Base-by-base conservation (phyloP, 768 basidiomycete genomes). In the Leccinum boreale region DNA sequence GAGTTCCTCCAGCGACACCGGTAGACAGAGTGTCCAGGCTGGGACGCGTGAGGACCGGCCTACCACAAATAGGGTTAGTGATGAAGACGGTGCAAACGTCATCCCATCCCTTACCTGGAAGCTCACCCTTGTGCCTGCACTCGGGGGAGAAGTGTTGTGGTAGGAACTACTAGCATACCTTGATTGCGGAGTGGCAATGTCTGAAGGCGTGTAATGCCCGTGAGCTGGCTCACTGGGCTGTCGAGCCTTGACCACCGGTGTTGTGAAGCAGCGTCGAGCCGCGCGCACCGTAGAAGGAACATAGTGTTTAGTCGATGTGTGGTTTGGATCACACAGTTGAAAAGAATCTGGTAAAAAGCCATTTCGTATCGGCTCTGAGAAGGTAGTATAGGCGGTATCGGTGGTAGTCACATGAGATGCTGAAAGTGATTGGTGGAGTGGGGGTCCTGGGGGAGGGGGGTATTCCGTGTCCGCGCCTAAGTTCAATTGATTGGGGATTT, bases 1-100 rank as follows among this genome's bases (percentile, higher is more conserved):
- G 8, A 44, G 3, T 12, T 0, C 29, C 8, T 21, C 68, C 64
- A 65, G 17, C 29, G 0, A 33, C 67, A 68, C 4, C 0, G 1
- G 19, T 4, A 0, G 35, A 36, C 1, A 1, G 17, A 39, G 8
- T 17, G n/a, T n/a, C n/a, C 15, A 36, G 15, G 35, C 35, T 36
- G 5, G 15, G 35, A 39, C 36, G 8, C 17, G 17, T 3, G 4
- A 36, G 36, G 36, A 36, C 36, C 36, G 8, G 36, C 17, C 36
- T 17, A n/a, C 7, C 36, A 6, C 15, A 39, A 39, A 17, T 17
- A 39, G 3, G 15, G 15, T 39, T 39, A 39, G 17, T 39, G 15
- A 39, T 7, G 12, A n/a, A 39, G 36, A 39, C 8, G 17, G 5
- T 39, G 3, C 17, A 17, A 17, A 39, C 5, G 5, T 14, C 14